Conservation (phyloP, 148 eudicot genomes). For the Fagopyrum homotropicum region DNA sequence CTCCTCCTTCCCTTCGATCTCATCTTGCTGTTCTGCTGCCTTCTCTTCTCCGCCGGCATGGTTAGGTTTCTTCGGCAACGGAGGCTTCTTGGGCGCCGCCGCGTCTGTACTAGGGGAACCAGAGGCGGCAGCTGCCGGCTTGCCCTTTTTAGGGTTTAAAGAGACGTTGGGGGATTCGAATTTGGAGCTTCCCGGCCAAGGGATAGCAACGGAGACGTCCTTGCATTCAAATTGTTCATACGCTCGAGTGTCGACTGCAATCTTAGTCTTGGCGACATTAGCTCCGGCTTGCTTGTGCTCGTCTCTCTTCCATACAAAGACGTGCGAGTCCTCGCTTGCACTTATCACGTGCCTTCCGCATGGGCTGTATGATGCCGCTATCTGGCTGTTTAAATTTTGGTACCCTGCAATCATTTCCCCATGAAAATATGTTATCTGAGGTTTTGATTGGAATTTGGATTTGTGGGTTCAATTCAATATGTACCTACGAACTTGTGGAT, state of each 20-base stretch:
- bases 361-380: constrained; percentile 68
- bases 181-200: constrained; percentile 54
- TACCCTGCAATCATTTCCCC: constrained; percentile 1
- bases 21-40: not conserved
- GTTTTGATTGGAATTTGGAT: not conserved
- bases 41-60: not conserved
- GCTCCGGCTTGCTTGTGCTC: constrained; percentile 49
- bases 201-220: constrained; percentile 78
- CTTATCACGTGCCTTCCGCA: constrained; percentile 68
- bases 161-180: not conserved
- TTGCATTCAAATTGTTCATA: constrained; percentile 80
- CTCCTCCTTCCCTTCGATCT: not conserved
- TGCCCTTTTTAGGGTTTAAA: not conserved
- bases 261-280: constrained; percentile 17
- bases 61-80: constrained; percentile 8
- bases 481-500: constrained; percentile 86
- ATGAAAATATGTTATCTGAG: not conserved
- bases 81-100: not conserved
- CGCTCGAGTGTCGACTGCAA: constrained; percentile 16
- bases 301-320: constrained; percentile 85
- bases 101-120: not conserved
- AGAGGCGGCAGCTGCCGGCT: not conserved
- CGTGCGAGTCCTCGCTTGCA: constrained; percentile 91
- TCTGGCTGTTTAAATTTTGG: constrained; percentile 73
- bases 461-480: not conserved